A percentile compares a stretch with the other conserved stretches of the same genome.
Conservation (phyloP, 108 stramenopile genomes). For the Epithemia pelagica region DNA sequence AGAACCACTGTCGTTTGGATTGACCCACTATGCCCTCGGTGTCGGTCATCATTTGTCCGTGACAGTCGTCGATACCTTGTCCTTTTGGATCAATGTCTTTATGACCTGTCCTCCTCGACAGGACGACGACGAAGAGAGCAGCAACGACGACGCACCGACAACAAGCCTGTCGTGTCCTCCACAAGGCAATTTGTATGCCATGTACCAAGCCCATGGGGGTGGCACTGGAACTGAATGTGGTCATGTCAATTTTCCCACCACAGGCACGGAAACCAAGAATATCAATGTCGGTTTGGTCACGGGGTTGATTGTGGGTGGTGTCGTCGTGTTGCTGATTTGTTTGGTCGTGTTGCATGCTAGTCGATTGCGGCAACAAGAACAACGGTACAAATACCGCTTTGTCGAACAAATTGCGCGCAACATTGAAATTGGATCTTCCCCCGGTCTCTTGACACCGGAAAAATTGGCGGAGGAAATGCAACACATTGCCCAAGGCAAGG, state of each 20-base stretch:
- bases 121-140: background rate
- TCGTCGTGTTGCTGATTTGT: background rate
- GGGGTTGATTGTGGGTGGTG: background rate
- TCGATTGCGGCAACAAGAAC: conserved; percentile 8
- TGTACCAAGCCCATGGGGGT: conserved; percentile 15
- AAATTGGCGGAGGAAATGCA: conserved; percentile 18
- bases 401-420: conserved; percentile 25
- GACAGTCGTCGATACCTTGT: conserved; percentile 10
- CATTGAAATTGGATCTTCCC: conserved; percentile 9
- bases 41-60: conserved; percentile 19
- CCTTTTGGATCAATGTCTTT: conserved; percentile 22
- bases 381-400: conserved; percentile 18
- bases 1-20: conserved; percentile 23
- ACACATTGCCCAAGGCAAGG: conserved; percentile 16
- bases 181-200: conserved; percentile 13
- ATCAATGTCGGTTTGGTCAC: background rate
- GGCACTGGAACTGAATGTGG: conserved; percentile 28
- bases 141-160: background rate
- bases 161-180: too few species aligned
- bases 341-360: background rate
- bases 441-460: conserved; percentile 3
- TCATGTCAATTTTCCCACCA: conserved; percentile 16
- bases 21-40: conserved; percentile 24
- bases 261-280: background rate
- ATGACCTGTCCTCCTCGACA: conserved; percentile 24